phyloP scores from a whole-genome alignment of 1,284 basidiomycete species.

The Cystobasidiaceae sp. region DNA sequence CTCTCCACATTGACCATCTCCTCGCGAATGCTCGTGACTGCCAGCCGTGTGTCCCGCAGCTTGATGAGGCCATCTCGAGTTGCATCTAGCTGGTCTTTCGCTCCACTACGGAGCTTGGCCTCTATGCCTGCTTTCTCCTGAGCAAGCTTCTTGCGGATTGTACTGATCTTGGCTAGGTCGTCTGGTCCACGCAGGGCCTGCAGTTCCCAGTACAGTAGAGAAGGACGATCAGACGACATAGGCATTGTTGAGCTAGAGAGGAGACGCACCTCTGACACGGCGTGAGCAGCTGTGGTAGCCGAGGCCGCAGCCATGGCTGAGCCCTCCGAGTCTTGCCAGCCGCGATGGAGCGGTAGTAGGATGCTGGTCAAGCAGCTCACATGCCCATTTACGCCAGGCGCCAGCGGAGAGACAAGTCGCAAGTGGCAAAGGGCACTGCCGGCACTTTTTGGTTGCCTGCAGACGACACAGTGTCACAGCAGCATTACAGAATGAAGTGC shows the following conservation, averaged over 20 bases:
- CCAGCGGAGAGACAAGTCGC: too few relatives aligned
- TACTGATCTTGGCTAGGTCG: constrained; percentile 81
- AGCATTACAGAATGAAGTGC: too few relatives aligned
- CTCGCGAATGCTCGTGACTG: constrained; percentile 82
- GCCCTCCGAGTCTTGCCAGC: neutral
- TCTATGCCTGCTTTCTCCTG: constrained; percentile 97
- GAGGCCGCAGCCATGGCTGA: constrained; percentile 21
- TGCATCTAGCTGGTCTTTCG: constrained; percentile 87
- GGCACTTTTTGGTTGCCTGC: too few relatives aligned
- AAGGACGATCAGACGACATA: too few relatives aligned
- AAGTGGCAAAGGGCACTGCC: too few relatives aligned
- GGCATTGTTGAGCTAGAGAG: neutral
- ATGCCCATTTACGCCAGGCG: too few relatives aligned
- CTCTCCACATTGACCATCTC: constrained; percentile 85
- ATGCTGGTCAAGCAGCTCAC: too few relatives aligned
- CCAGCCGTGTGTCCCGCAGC: constrained; percentile 71
- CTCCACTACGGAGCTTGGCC: constrained; percentile 81
- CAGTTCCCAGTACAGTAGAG: too few relatives aligned
- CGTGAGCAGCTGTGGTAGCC: constrained; percentile 21
- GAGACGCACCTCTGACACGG: constrained; percentile 9
- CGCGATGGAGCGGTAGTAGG: too few relatives aligned
- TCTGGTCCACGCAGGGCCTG: constrained; percentile 65
- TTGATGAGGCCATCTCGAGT: constrained; percentile 84
- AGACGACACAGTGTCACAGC: too few relatives aligned
- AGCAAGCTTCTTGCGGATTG: constrained; percentile 87